A percentile compares a stretch with the other conserved stretches of the same genome.
Conservation (phyloP, 2,329 filamentous ascomycete species). For the Hymenoscyphus occultus region DNA sequence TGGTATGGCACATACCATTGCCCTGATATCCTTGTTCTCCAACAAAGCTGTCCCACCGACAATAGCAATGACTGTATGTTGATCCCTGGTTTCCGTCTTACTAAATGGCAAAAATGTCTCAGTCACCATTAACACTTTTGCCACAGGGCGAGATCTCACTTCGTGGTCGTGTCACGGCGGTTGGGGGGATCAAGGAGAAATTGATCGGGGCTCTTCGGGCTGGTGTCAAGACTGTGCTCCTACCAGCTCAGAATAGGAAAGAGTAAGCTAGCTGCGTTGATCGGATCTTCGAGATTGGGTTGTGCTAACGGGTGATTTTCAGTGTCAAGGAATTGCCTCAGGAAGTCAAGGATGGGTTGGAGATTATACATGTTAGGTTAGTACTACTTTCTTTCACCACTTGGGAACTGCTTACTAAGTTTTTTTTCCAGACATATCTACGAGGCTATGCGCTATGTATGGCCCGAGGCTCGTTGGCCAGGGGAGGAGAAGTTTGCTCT, state of each 20-base stretch:
- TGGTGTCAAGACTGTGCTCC: conserved; percentile 88
- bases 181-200: conserved; percentile 98
- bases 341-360: conserved; percentile 81
- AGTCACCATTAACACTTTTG: conserved; percentile 17
- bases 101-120: background rate
- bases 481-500: conserved; percentile 66
- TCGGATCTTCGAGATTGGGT: background rate
- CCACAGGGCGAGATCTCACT: conserved; percentile 64
- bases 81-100: background rate
- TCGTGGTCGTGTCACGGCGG: conserved; percentile 84
- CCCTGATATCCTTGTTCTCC: conserved; percentile 84
- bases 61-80: conserved; percentile 85
- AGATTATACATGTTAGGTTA: conserved; percentile 87
- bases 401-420: conserved; percentile 16
- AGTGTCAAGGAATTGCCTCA: conserved; percentile 77
- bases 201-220: conserved; percentile 90
- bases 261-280: conserved; percentile 47
- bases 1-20: conserved; percentile 90
- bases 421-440: conserved; percentile 69
- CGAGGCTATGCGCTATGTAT: conserved; percentile 87
- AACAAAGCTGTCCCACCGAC: conserved; percentile 83
- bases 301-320: conserved; percentile 18
- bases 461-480: conserved; percentile 87
- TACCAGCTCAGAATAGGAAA: conserved; percentile 86
- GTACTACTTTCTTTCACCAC: conserved; percentile 36